A percentile compares a stretch with the other conserved stretches of the same genome.
Evolutionary conservation across 768 basidiomycete genomes (phyloP).

Genomic region (Pluteus cervinus): DNA sequence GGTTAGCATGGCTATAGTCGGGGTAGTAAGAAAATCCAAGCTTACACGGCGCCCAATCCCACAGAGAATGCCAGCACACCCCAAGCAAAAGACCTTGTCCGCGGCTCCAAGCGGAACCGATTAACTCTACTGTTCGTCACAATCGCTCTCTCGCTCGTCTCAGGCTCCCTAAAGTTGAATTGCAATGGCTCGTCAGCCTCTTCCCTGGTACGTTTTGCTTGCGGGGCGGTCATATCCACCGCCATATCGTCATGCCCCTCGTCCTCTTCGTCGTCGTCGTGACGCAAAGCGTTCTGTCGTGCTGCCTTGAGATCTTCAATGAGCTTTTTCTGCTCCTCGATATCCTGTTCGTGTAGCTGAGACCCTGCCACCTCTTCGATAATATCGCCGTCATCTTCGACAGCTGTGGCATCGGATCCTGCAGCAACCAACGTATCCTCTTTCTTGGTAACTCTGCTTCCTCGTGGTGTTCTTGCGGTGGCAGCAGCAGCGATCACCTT

Average conservation of each 20-base stretch:
- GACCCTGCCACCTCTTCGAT: constrained; percentile 53
- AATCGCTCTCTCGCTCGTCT: constrained; percentile 45
- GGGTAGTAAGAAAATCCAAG: constrained; percentile 1
- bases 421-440: constrained; percentile 31
- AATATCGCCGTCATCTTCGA: constrained; percentile 58
- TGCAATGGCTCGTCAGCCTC: constrained; percentile 44
- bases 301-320: constrained; percentile 68
- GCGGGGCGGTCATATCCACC: constrained; percentile 15
- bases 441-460: constrained; percentile 21
- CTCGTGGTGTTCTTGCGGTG: too few relatives aligned
- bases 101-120: constrained; percentile 52
- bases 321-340: constrained; percentile 72
- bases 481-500: constrained; percentile 7
- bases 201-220: constrained; percentile 53
- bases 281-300: constrained; percentile 33
- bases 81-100: constrained; percentile 76
- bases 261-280: constrained; percentile 46
- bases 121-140: constrained; percentile 59
- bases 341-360: constrained; percentile 62
- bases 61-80: constrained; percentile 80
- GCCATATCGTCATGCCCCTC: constrained; percentile 19
- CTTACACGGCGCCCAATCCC: constrained; percentile 77
- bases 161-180: constrained; percentile 69
- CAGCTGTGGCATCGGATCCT: constrained; percentile 57
- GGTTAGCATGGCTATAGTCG: not conserved